A percentile compares a stretch with the other conserved stretches of the same genome.
phyloP scores from a whole-genome alignment of 345 rosid species.

The Salix purpurea region DNA sequence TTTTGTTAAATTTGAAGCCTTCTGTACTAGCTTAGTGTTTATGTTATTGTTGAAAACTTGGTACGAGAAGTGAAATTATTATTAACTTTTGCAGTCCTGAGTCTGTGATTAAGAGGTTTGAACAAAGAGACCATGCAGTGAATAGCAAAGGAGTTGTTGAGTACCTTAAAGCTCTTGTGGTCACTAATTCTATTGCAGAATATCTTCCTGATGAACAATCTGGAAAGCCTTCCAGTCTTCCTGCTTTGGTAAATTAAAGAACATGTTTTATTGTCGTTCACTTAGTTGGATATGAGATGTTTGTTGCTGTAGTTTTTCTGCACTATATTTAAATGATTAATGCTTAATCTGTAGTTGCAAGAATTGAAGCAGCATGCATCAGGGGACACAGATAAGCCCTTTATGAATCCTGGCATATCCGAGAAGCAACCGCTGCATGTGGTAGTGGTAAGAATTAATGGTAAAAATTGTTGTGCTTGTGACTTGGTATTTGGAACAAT shows the following conservation, averaged over 20 bases:
- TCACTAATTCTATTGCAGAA: constrained; percentile 72
- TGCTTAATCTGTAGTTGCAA: constrained; percentile 62
- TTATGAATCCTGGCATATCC: constrained; percentile 77
- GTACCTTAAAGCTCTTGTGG: constrained; percentile 82
- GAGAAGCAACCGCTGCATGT: constrained; percentile 96
- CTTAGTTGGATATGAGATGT: not conserved
- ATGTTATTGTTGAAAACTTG: not conserved
- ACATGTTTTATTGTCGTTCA: not conserved
- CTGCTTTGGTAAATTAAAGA: constrained; percentile 54
- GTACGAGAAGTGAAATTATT: not conserved
- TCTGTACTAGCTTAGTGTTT: not conserved
- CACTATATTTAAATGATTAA: not conserved
- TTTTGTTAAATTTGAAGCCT: not conserved
- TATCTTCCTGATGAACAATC: constrained; percentile 88
- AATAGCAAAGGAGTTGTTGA: constrained; percentile 90
- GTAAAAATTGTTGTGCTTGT: not conserved
- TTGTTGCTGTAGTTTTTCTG: not conserved
- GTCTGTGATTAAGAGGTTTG: constrained; percentile 82
- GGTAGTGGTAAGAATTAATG: constrained; percentile 59
- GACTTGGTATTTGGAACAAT: not conserved
- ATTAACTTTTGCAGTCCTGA: constrained; percentile 54
- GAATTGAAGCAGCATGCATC: constrained; percentile 87
- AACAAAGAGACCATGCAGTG: constrained; percentile 69
- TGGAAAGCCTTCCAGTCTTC: constrained; percentile 81
- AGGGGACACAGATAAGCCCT: constrained; percentile 61